These are phyloP conservation scores for Ballota nigra DNA, from an alignment of 257 asterid genomes.

Conservation along the genomic window DNA sequence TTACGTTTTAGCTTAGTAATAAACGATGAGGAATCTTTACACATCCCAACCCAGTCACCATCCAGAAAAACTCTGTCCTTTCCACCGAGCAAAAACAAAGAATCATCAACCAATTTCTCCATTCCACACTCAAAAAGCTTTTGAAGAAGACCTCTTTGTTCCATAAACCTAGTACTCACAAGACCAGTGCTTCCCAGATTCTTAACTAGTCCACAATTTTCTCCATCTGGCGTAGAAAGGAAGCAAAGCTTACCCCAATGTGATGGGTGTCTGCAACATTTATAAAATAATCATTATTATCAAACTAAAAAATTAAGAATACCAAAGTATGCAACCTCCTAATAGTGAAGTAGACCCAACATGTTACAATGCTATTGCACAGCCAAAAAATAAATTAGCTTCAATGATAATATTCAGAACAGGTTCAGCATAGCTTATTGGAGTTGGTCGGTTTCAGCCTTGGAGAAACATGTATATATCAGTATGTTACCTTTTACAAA, in stretches of 20 bases:
- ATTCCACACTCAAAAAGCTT: constrained; percentile 65
- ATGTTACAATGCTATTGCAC: not conserved
- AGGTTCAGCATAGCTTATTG: constrained; percentile 4
- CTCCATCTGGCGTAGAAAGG: constrained; percentile 97
- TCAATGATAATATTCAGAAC: not conserved
- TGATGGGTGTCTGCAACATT: constrained; percentile 76
- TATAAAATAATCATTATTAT: constrained; percentile 22
- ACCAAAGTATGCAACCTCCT: not conserved
- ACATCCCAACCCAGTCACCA: constrained; percentile 91
- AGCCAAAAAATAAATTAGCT: not conserved
- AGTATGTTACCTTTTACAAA: not conserved
- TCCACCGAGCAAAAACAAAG: constrained; percentile 40
- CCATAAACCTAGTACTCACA: constrained; percentile 59
- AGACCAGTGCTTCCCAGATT: constrained; percentile 88
- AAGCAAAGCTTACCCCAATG: constrained; percentile 97
- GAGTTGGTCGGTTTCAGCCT: not conserved
- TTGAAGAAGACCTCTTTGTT: constrained; percentile 41
- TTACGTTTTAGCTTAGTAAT: constrained; percentile 60
- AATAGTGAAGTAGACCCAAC: not conserved
- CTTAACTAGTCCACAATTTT: constrained; percentile 94
- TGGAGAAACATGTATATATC: not conserved
- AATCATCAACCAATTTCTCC: constrained; percentile 58
- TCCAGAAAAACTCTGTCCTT: constrained; percentile 70
- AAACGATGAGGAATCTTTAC: constrained; percentile 67
- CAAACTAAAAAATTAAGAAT: not conserved